Base-by-base conservation (phyloP, 768 basidiomycete species). In the Asterophora lycoperdoides region DNA sequence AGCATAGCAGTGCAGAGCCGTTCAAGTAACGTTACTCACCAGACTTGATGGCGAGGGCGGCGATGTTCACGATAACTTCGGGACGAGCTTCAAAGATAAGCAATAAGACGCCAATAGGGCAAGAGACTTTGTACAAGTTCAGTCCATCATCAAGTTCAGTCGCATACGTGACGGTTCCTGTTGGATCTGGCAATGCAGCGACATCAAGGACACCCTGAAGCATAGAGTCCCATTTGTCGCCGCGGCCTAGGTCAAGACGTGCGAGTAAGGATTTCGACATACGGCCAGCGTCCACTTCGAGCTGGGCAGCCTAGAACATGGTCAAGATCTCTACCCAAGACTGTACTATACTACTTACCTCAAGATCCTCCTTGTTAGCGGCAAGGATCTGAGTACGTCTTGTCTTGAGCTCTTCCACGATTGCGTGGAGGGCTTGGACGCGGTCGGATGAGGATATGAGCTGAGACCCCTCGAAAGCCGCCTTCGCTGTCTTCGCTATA, bases 31-130 rank as follows among this genome's bases (percentile, higher is more conserved):
- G 8, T 8, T 32, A 5, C 81, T 50, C 52, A 91, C 95, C 95
- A 26, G 93, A 96, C 67, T 97, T 99, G 63, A 99, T 89, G 1
- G 96, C 95, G 60, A 98, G 72, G 0, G 93, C 81, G 5, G 96
- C 91, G 54, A 99, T 97, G 64, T 98, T 98, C 34, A 97, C 89
- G 19, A 98, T 92, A 10, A 99, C 95, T 64, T 99, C 96, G 1
- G 96, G 96, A 23, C 95, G 79, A 3, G 95, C 89, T 66, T 98
- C 96, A 58, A 99, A 99, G 52, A 99, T 95, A 53, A 98, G 91
- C 43, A 99, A 76, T 10, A 99, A 73, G 1, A 96, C 93, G 17
- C 96, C 96, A 54, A 99, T 94, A 0, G 96, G 94, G 61, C 95
- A 98, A 0, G 95, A 89, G 1, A 98, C 88, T 26, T 93, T 83